phyloP scores from a whole-genome alignment of 768 basidiomycete genomes.

The Kwoniella dendrophila region DNA sequence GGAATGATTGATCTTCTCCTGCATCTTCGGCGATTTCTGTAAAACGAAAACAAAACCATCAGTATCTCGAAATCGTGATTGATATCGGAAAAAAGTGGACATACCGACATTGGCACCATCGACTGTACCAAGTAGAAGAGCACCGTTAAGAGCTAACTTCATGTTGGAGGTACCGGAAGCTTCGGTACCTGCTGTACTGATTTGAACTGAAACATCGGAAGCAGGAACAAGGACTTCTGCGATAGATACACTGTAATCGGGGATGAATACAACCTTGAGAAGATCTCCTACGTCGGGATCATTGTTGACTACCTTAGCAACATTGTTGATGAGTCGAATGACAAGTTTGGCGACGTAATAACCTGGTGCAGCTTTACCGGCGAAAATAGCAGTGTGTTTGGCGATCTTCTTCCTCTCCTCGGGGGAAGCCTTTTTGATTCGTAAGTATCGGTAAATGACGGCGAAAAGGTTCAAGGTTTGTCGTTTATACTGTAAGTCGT shows the following conservation, averaged over 20 bases:
- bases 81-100: conserved; percentile 7
- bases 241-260: conserved; percentile 71
- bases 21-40: conserved; percentile 94
- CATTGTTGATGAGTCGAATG: conserved; percentile 91
- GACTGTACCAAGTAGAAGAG: conserved; percentile 76
- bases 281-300: conserved; percentile 83
- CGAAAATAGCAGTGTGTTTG: conserved; percentile 79
- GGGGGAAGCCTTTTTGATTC: conserved; percentile 74
- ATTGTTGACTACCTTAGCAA: conserved; percentile 72
- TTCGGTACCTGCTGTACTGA: conserved; percentile 96
- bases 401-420: conserved; percentile 78
- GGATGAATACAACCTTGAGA: conserved; percentile 89
- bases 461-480: conserved; percentile 88
- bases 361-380: conserved; percentile 88
- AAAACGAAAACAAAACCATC: not conserved
- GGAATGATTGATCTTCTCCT: conserved; percentile 88
- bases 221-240: conserved; percentile 62
- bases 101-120: conserved; percentile 70
- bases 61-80: not conserved
- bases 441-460: conserved; percentile 70
- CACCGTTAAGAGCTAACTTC: conserved; percentile 84
- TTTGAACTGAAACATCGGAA: conserved; percentile 92
- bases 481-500: conserved; percentile 62
- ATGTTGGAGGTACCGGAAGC: conserved; percentile 58
- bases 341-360: conserved; percentile 90